A percentile compares a stretch with the other conserved stretches of the same genome.
These are phyloP conservation scores for Lichtheimia ramosa DNA, from an alignment of 371 early-diverging fungal genomes.

Conservation along the genomic window DNA sequence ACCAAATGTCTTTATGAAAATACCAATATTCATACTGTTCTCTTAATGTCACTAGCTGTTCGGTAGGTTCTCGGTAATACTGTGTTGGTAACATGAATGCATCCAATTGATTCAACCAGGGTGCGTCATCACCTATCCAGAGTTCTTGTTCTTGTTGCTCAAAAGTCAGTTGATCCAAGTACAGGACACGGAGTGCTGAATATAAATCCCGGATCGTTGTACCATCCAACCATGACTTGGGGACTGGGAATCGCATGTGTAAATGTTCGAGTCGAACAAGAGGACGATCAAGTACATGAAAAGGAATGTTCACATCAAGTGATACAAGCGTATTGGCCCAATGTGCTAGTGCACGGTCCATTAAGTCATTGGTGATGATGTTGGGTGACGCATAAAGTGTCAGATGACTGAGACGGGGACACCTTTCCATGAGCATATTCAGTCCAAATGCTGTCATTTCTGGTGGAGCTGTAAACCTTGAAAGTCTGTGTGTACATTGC, in stretches of 20 bases:
- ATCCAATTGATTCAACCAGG: constrained; percentile 2
- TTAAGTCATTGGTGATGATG: too few relatives aligned
- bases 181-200: not conserved
- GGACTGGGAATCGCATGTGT: not conserved
- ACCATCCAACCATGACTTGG: not conserved
- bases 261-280: not conserved
- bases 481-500: too few relatives aligned
- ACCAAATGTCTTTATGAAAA: constrained; percentile 3
- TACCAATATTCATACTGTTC: constrained; percentile 2
- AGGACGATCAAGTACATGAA: not conserved
- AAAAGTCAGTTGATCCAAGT: not conserved
- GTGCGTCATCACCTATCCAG: not conserved
- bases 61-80: not conserved
- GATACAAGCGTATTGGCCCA: too few relatives aligned
- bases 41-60: not conserved
- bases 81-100: constrained; percentile 5
- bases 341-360: not conserved
- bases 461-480: too few relatives aligned
- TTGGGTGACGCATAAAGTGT: too few relatives aligned
- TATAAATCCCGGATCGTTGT: not conserved
- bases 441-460: too few relatives aligned
- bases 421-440: too few relatives aligned
- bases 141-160: not conserved
- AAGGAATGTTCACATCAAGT: too few relatives aligned
- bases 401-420: too few relatives aligned